phyloP scores from a whole-genome alignment of 2,329 filamentous ascomycete genomes.

The Colletotrichum neosansevieriae region DNA sequence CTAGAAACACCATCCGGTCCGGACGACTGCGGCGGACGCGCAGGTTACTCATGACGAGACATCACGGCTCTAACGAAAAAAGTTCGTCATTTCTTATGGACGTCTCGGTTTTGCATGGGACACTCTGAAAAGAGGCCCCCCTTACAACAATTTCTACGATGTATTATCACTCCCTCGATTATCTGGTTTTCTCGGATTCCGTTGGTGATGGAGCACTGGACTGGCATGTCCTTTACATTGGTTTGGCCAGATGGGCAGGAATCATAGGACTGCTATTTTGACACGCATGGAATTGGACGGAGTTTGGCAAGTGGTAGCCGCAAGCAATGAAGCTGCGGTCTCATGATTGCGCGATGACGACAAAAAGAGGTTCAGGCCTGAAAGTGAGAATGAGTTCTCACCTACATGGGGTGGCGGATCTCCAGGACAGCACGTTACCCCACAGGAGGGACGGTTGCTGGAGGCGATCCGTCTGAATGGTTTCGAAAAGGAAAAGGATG shows the following conservation, averaged over 20 bases:
- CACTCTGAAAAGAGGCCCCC: slow-evolving; percentile 12
- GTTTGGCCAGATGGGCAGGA: slow-evolving; percentile 35
- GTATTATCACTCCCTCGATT: slow-evolving; percentile 37
- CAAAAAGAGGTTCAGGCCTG: slow-evolving; percentile 30
- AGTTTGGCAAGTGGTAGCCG: slow-evolving; percentile 39
- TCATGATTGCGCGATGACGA: slow-evolving; percentile 36
- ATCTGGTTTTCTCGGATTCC: slow-evolving; percentile 37
- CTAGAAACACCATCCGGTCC: slow-evolving; percentile 8
- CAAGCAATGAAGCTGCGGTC: slow-evolving; percentile 28
- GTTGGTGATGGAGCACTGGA: slow-evolving; percentile 35
- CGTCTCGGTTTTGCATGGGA: slow-evolving; percentile 17
- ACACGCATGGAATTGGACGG: slow-evolving; percentile 39
- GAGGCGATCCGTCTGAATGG: slow-evolving; percentile 3
- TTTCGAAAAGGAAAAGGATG: neutral
- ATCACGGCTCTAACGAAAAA: slow-evolving; percentile 1
- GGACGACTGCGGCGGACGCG: neutral
- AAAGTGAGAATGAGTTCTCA: slow-evolving; percentile 35
- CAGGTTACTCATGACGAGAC: neutral
- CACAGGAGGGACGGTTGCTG: neutral
- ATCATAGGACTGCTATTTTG: slow-evolving; percentile 39
- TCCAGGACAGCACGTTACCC: slow-evolving; percentile 4
- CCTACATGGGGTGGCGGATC: slow-evolving; percentile 1
- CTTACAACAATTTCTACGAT: slow-evolving; percentile 34
- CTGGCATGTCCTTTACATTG: slow-evolving; percentile 25
- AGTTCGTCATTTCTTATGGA: slow-evolving; percentile 15